A percentile compares a stretch with the other conserved stretches of the same genome.
These are phyloP conservation scores for Coemansia sp. DNA, from an alignment of 192 early-diverging fungal species.

Conservation along the genomic window DNA sequence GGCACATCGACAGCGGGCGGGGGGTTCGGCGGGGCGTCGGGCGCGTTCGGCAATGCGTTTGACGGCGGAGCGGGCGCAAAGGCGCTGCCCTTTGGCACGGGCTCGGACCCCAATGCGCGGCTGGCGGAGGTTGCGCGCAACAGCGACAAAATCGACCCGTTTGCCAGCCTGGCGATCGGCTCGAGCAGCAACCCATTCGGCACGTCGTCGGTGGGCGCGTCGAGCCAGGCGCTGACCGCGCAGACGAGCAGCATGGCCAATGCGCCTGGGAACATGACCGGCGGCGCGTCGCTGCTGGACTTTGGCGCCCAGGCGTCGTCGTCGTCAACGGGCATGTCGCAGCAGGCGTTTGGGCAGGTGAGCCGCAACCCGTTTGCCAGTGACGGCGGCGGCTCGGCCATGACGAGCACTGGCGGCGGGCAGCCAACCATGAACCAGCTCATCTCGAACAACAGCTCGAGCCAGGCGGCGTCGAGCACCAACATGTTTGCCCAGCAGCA, in stretches of 20 bases:
- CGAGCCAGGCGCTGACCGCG: slow-evolving; percentile 7
- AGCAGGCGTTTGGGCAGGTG: slow-evolving; percentile 44
- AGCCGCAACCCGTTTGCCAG: slow-evolving; percentile 52
- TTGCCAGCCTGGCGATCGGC: slow-evolving; percentile 54
- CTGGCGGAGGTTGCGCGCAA: slow-evolving; percentile 58
- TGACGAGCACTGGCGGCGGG: neutral
- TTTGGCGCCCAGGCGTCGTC: slow-evolving; percentile 30
- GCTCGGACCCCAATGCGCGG: slow-evolving; percentile 40
- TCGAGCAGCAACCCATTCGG: slow-evolving; percentile 40
- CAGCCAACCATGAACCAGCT: slow-evolving; percentile 50
- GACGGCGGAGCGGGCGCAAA: slow-evolving; percentile 50
- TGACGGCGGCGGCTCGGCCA: slow-evolving; percentile 1
- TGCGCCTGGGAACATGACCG: slow-evolving; percentile 7
- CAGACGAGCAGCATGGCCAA: neutral
- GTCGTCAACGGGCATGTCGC: slow-evolving; percentile 19
- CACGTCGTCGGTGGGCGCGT: slow-evolving; percentile 8
- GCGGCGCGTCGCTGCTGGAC: slow-evolving; percentile 38
- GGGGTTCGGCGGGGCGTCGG: slow-evolving; percentile 36
- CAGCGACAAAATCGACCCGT: slow-evolving; percentile 56
- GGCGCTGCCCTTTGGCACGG: slow-evolving; percentile 40
- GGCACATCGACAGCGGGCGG: slow-evolving; percentile 8
- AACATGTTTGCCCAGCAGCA: slow-evolving; percentile 28
- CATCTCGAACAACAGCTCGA: slow-evolving; percentile 23
- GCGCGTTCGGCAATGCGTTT: slow-evolving; percentile 50
- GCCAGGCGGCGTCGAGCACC: neutral